These are phyloP conservation scores for Amauroascus verrucosus DNA, from an alignment of 2,329 filamentous ascomycete genomes.

Conservation along the genomic window DNA sequence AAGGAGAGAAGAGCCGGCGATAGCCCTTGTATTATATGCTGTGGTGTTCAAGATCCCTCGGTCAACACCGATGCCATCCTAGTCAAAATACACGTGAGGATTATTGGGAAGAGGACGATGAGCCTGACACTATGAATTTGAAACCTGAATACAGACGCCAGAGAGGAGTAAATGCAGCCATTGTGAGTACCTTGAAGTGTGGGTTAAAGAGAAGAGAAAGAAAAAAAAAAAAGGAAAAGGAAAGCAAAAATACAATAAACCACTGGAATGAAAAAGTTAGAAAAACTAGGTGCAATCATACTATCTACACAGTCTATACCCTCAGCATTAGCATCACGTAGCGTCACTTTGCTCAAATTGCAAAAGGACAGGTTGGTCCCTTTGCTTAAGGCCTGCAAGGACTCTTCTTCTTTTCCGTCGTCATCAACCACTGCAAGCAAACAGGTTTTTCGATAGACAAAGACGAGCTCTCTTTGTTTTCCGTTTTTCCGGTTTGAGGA, in stretches of 20 bases:
- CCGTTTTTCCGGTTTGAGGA: constrained; percentile 47
- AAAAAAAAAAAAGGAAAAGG: neutral
- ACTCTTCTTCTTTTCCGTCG: neutral
- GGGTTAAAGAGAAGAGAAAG: neutral
- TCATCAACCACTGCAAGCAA: constrained; percentile 12
- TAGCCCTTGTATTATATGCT: neutral
- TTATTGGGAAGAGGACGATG: neutral
- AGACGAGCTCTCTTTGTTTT: constrained; percentile 19
- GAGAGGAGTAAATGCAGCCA: too few relatives aligned
- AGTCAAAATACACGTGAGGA: neutral
- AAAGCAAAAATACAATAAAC: too few relatives aligned
- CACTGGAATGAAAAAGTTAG: too few relatives aligned
- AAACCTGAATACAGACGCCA: neutral
- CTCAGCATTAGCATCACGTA: neutral
- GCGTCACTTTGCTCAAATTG: neutral
- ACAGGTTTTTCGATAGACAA: constrained; percentile 10
- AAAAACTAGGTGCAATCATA: neutral
- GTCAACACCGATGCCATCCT: neutral
- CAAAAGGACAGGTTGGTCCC: neutral
- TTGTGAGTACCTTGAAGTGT: neutral
- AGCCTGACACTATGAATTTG: neutral
- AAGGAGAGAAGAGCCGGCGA: neutral
- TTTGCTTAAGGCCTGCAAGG: neutral
- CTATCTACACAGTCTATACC: neutral
- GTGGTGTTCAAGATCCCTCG: neutral